Evolutionary conservation across 2,329 filamentous ascomycete species (phyloP).

Genomic region (Hyphodiscus sp.): DNA sequence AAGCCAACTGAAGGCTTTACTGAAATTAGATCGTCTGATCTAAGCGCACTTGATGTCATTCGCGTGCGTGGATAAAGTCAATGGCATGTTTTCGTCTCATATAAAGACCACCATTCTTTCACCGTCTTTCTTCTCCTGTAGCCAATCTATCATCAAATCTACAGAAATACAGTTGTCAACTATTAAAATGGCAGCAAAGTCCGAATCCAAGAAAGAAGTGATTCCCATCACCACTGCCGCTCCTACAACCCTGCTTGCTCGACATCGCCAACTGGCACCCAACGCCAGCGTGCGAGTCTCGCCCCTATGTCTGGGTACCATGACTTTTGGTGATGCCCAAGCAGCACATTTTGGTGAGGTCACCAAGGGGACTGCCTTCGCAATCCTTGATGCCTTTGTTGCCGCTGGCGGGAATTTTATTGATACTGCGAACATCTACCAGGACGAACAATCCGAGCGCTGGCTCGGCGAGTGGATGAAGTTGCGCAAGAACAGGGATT

Average conservation of each 20-base stretch:
- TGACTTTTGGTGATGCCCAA: conserved; percentile 49
- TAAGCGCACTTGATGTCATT: too few species aligned
- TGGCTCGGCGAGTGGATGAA: conserved; percentile 54
- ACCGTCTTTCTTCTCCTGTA: too few species aligned
- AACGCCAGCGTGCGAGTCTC: conserved; percentile 58
- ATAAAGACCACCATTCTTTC: too few species aligned
- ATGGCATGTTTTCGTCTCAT: too few species aligned
- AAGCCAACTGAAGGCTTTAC: too few species aligned
- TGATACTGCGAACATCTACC: conserved; percentile 53
- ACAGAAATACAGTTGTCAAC: too few species aligned
- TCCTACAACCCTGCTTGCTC: conserved; percentile 35
- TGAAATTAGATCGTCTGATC: too few species aligned
- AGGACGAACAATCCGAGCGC: conserved; percentile 47
- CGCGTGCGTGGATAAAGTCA: too few species aligned
- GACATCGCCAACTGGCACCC: conserved; percentile 59
- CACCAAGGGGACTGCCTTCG: background rate
- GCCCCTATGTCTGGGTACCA: conserved; percentile 55
- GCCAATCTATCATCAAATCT: too few species aligned
- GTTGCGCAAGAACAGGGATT: conserved; percentile 40
- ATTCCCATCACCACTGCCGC: too few species aligned
- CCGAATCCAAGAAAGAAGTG: too few species aligned
- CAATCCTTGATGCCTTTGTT: conserved; percentile 48
- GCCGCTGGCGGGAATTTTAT: conserved; percentile 59
- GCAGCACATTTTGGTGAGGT: background rate
- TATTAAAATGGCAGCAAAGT: too few species aligned